phyloP scores from a whole-genome alignment of 192 early-diverging fungal species.

The Coemansia sp. region DNA sequence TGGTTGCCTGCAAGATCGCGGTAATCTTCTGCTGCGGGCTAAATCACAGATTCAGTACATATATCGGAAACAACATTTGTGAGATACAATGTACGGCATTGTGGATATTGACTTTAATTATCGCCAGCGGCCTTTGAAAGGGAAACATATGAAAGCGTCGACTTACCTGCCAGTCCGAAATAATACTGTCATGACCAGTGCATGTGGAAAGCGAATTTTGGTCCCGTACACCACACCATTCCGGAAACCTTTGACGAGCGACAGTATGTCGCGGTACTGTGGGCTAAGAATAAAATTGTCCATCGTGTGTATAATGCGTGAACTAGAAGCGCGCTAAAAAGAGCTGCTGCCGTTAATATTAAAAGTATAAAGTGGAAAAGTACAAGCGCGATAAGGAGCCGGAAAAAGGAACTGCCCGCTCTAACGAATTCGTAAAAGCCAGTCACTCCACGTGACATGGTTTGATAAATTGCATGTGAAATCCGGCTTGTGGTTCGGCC shows the following conservation, averaged over 20 bases:
- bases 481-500: background rate
- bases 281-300: conserved; percentile 62
- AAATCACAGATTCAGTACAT: background rate
- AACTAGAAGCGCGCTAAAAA: background rate
- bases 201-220: conserved; percentile 96
- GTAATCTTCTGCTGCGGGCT: conserved; percentile 75
- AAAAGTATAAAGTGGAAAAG: background rate
- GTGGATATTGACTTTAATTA: background rate
- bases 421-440: background rate
- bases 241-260: conserved; percentile 87
- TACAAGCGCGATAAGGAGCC: background rate
- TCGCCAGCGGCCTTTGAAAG: background rate
- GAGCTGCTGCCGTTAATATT: background rate
- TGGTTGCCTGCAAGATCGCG: conserved; percentile 82
- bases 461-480: conserved; percentile 5
- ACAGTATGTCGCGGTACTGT: conserved; percentile 75
- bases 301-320: conserved; percentile 10
- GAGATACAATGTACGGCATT: background rate
- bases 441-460: conserved; percentile 3
- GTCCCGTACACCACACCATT: conserved; percentile 97
- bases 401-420: background rate
- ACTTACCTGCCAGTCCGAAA: conserved; percentile 82
- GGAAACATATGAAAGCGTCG: no score
- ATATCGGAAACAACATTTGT: background rate
- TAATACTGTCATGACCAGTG: conserved; percentile 92